phyloP scores from a whole-genome alignment of 164 flowering plant genomes.

The Vitis riparia region DNA sequence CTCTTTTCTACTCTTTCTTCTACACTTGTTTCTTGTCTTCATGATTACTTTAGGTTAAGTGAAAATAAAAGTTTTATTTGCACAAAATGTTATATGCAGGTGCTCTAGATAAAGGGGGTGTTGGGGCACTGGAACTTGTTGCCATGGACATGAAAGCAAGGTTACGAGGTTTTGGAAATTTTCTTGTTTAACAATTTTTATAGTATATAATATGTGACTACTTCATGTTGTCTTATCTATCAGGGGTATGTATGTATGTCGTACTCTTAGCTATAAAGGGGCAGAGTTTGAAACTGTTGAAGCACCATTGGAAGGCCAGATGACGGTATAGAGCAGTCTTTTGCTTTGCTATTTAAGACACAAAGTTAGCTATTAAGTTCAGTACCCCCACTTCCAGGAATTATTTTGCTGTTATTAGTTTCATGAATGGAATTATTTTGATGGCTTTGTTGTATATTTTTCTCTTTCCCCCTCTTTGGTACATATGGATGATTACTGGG shows the following conservation, averaged over 20 bases:
- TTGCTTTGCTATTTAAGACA: slow-evolving; percentile 2
- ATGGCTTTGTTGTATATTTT: no score
- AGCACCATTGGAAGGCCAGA: slow-evolving; percentile 76
- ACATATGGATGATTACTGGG: no score
- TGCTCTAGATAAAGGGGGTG: slow-evolving; percentile 96
- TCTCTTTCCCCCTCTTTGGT: no score
- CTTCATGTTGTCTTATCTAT: slow-evolving; percentile 10
- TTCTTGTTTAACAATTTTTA: background rate
- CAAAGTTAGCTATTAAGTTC: background rate
- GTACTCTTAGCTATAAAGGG: slow-evolving; percentile 95
- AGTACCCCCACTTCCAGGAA: background rate
- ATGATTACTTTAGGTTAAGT: no score
- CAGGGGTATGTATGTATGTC: slow-evolving; percentile 99
- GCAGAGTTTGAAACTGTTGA: slow-evolving; percentile 92
- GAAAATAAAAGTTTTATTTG: background rate
- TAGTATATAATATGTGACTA: background rate
- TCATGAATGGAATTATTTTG: no score
- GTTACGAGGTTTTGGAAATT: slow-evolving; percentile 26
- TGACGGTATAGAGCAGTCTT: slow-evolving; percentile 61
- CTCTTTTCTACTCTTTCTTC: background rate
- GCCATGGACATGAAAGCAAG: slow-evolving; percentile 99
- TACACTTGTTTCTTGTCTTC: background rate
- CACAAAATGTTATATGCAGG: slow-evolving; percentile 37
- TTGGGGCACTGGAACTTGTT: slow-evolving; percentile 97
- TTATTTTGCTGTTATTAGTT: no score